Percentiles rank a stretch among this genome's conserved stretches.
Evolutionary conservation across 2,329 filamentous ascomycete genomes (phyloP).

Genomic region (Penicillium crustosum): DNA sequence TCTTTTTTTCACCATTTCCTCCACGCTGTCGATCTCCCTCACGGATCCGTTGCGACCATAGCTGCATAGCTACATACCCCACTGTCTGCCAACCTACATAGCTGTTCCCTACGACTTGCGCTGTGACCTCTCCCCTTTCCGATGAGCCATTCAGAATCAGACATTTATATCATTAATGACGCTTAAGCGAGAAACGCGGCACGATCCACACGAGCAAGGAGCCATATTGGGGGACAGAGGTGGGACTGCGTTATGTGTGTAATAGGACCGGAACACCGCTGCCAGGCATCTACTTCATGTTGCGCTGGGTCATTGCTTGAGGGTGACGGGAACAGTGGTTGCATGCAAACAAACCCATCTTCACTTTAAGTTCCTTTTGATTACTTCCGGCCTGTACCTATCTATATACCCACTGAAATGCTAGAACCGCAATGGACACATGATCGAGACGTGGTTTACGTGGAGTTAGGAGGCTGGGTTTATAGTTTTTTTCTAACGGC

Average conservation of each 20-base stretch:
- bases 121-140: neutral
- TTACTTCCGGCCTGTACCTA: neutral
- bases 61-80: neutral
- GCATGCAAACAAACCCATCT: neutral
- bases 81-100: neutral
- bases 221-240: neutral
- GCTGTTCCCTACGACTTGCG: neutral
- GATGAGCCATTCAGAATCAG: neutral
- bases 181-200: neutral
- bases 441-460: neutral
- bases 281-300: neutral
- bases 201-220: neutral
- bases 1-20: neutral
- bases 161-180: neutral
- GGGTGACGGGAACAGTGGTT: neutral
- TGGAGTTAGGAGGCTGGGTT: too few species aligned
- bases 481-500: neutral
- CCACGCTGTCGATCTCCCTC: neutral
- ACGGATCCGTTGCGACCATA: neutral
- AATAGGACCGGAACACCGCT: neutral
- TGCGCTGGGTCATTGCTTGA: neutral
- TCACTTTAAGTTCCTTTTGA: neutral
- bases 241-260: neutral
- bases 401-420: neutral
- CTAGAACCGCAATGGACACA: neutral